phyloP scores from a whole-genome alignment of 352 stramenopile genomes.

The Lagenidium giganteum region DNA sequence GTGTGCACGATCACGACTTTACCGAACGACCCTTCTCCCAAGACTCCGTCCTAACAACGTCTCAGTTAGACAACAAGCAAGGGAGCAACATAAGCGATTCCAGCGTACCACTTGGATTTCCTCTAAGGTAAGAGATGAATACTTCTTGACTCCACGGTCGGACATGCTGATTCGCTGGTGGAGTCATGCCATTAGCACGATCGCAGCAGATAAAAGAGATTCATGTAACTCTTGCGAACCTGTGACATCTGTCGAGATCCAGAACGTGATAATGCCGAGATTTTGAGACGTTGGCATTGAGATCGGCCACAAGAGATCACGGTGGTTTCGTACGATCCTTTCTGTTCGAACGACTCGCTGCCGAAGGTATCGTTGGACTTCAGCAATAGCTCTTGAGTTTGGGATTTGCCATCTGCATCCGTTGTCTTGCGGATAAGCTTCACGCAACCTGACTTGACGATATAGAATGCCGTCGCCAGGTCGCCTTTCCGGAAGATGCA shows the following conservation, averaged over 20 bases:
- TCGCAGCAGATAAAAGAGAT: background rate
- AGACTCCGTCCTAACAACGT: slow-evolving; percentile 56
- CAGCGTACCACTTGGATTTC: slow-evolving; percentile 59
- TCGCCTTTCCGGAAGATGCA: slow-evolving; percentile 57
- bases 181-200: background rate
- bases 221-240: slow-evolving; percentile 9
- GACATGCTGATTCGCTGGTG: slow-evolving; percentile 44
- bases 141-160: slow-evolving; percentile 37
- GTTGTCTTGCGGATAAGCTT: slow-evolving; percentile 54
- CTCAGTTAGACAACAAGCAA: background rate
- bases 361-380: slow-evolving; percentile 79
- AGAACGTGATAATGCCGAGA: slow-evolving; percentile 40
- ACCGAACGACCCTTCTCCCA: slow-evolving; percentile 95
- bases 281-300: slow-evolving; percentile 59
- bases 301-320: slow-evolving; percentile 57
- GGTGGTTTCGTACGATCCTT: slow-evolving; percentile 41
- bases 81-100: background rate
- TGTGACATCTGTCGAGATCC: slow-evolving; percentile 59
- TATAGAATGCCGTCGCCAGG: slow-evolving; percentile 58
- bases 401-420: slow-evolving; percentile 22
- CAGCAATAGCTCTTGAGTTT: slow-evolving; percentile 40
- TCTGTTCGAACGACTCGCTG: slow-evolving; percentile 50
- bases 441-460: slow-evolving; percentile 72
- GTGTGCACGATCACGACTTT: slow-evolving; percentile 92
- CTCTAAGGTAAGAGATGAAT: slow-evolving; percentile 44